A percentile compares a stretch with the other conserved stretches of the same genome.
These are phyloP conservation scores for Pseudozyma sp. DNA, from an alignment of 1,284 basidiomycete species.

Conservation along the genomic window DNA sequence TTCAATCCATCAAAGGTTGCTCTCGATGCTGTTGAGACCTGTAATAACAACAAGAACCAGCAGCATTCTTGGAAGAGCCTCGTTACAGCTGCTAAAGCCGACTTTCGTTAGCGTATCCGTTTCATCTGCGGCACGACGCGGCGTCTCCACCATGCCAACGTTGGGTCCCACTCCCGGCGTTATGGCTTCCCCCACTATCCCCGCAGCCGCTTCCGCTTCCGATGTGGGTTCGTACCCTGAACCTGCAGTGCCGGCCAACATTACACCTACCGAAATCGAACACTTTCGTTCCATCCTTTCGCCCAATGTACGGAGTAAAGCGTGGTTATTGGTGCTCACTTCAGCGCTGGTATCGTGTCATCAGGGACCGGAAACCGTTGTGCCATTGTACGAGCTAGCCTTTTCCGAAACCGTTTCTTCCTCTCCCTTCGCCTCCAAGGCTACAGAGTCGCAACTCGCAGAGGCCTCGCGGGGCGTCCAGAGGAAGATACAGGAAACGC, in stretches of 20 bases:
- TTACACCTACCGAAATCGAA: conserved; percentile 12
- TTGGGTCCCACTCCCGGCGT: too few relatives aligned
- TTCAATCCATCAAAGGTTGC: not conserved
- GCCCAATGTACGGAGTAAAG: not conserved
- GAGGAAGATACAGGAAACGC: conserved; percentile 21
- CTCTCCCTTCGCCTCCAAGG: not conserved
- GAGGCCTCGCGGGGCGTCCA: conserved; percentile 6
- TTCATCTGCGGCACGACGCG: too few relatives aligned
- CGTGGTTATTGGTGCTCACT: conserved; percentile 21
- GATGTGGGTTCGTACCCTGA: too few relatives aligned
- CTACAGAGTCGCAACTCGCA: not conserved
- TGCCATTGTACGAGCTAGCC: conserved; percentile 15
- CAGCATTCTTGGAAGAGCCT: too few relatives aligned
- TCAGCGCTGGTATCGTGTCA: conserved; percentile 19
- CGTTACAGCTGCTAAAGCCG: too few relatives aligned
- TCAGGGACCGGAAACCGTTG: conserved; percentile 18
- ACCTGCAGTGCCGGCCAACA: not conserved
- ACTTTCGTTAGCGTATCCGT: too few relatives aligned
- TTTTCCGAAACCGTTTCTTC: not conserved
- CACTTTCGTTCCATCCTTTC: conserved; percentile 8
- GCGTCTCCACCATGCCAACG: too few relatives aligned
- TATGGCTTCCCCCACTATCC: too few relatives aligned
- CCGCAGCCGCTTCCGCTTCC: too few relatives aligned
- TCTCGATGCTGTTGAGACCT: not conserved
- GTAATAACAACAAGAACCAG: not conserved